These are phyloP conservation scores for Lepidium aucheri DNA, from an alignment of 345 rosid genomes.

Conservation along the genomic window DNA sequence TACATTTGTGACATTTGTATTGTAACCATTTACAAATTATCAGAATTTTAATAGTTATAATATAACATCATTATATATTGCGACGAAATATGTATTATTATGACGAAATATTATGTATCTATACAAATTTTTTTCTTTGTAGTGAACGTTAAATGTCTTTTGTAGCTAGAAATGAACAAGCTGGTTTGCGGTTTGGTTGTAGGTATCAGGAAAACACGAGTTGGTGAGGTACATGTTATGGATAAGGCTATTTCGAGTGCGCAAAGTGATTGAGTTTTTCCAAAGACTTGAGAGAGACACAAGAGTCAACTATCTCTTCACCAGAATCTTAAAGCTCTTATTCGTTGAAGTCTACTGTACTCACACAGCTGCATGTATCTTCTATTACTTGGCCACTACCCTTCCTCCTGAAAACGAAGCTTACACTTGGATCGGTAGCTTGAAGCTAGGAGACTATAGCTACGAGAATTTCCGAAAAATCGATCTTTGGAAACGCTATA, in stretches of 20 bases:
- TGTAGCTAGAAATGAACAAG: no score
- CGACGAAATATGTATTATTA: no score
- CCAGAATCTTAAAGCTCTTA: constrained; percentile 65
- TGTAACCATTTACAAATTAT: no score
- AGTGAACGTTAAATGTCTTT: no score
- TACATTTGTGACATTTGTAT: no score
- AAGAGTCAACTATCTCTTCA: constrained; percentile 64
- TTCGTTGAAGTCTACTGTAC: constrained; percentile 77
- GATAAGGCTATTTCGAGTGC: constrained; percentile 69
- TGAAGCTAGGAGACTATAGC: constrained; percentile 66
- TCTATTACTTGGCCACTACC: constrained; percentile 82
- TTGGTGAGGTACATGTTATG: constrained; percentile 63
- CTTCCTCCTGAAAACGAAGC: constrained; percentile 56
- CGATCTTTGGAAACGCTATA: constrained; percentile 72
- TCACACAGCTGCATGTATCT: constrained; percentile 86
- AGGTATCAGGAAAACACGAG: constrained; percentile 59
- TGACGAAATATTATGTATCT: no score
- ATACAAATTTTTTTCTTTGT: no score
- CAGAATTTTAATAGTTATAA: no score
- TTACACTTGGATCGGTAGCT: constrained; percentile 88
- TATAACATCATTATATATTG: no score
- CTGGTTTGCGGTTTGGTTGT: background rate
- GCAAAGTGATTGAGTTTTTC: constrained; percentile 47
- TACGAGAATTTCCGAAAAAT: constrained; percentile 68
- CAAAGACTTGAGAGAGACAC: constrained; percentile 63